phyloP scores from a whole-genome alignment of 345 rosid species.

The Sonneratia alba region DNA sequence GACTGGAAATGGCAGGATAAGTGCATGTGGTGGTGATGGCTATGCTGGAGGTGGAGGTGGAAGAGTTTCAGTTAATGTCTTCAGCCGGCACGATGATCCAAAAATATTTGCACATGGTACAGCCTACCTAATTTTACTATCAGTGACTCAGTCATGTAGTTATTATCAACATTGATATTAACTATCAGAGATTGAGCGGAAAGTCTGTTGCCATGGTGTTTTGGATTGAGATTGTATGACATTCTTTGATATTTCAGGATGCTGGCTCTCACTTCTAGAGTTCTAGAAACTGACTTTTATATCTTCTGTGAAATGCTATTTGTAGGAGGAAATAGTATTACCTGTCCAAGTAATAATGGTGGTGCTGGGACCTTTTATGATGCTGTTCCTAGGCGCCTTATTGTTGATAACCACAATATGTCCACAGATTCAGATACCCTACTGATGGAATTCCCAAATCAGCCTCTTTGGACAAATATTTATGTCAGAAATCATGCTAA shows the following conservation, averaged over 20 bases:
- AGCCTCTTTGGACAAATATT: slow-evolving; percentile 90
- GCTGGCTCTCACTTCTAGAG: not conserved
- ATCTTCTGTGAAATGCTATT: slow-evolving; percentile 9
- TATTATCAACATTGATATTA: not conserved
- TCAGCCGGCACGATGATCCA: slow-evolving; percentile 95
- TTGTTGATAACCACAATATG: slow-evolving; percentile 74
- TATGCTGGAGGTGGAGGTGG: slow-evolving; percentile 99
- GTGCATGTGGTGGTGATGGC: slow-evolving; percentile 97
- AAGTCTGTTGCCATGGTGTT: not conserved
- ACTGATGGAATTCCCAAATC: slow-evolving; percentile 90
- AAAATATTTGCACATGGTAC: slow-evolving; percentile 85
- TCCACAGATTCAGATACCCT: slow-evolving; percentile 87
- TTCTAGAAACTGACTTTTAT: not conserved
- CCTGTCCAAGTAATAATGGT: slow-evolving; percentile 86
- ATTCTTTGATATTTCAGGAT: not conserved
- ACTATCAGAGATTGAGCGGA: not conserved
- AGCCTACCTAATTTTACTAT: slow-evolving; percentile 13
- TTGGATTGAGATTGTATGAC: not conserved
- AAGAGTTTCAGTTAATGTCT: slow-evolving; percentile 83
- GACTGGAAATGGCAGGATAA: slow-evolving; percentile 86
- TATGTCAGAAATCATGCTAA: slow-evolving; percentile 75
- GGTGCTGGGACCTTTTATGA: slow-evolving; percentile 97
- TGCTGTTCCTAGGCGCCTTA: slow-evolving; percentile 90
- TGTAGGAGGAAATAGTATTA: slow-evolving; percentile 77
- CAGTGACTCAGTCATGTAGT: not conserved